Evolutionary conservation across 768 basidiomycete genomes (phyloP).

Genomic region (Leccinum variicolor): DNA sequence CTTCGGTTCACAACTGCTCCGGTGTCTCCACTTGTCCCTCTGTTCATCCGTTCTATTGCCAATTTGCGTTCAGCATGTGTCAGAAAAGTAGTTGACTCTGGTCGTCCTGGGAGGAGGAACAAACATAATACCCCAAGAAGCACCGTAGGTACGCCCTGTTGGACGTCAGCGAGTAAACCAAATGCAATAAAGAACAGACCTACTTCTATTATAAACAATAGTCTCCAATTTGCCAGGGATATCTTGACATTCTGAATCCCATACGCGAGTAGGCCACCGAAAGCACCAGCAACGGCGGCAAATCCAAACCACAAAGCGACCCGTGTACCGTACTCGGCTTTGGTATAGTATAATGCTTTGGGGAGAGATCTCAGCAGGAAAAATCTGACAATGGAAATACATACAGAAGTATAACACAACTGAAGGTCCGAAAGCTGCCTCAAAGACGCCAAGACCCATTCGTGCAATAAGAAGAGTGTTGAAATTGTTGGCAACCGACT

Average conservation of each 20-base stretch:
- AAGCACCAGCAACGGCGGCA: slow-evolving; percentile 53
- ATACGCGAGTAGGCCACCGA: slow-evolving; percentile 55
- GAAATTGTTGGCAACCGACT: slow-evolving; percentile 29
- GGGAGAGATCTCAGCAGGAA: slow-evolving; percentile 9
- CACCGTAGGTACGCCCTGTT: slow-evolving; percentile 56
- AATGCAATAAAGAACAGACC: neutral
- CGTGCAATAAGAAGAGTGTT: slow-evolving; percentile 28
- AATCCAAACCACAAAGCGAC: slow-evolving; percentile 52
- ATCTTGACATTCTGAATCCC: slow-evolving; percentile 42
- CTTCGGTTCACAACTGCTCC: slow-evolving; percentile 41
- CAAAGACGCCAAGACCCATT: slow-evolving; percentile 33
- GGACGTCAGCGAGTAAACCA: neutral
- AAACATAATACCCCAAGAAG: slow-evolving; percentile 26
- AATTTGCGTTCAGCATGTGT: slow-evolving; percentile 32
- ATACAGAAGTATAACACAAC: slow-evolving; percentile 32
- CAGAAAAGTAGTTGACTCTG: slow-evolving; percentile 32
- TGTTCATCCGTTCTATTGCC: slow-evolving; percentile 33
- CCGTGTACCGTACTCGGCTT: slow-evolving; percentile 43
- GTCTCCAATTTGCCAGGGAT: slow-evolving; percentile 41
- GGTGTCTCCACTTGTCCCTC: slow-evolving; percentile 42
- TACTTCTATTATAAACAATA: slow-evolving; percentile 30
- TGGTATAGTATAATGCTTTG: slow-evolving; percentile 49
- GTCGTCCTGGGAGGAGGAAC: slow-evolving; percentile 29
- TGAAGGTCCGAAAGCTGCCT: slow-evolving; percentile 32
- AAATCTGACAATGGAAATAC: neutral